A percentile compares a stretch with the other conserved stretches of the same genome.
phyloP scores from a whole-genome alignment of 1,139 yeast genomes.

The Hemisphaericaspora xylofermentans region DNA sequence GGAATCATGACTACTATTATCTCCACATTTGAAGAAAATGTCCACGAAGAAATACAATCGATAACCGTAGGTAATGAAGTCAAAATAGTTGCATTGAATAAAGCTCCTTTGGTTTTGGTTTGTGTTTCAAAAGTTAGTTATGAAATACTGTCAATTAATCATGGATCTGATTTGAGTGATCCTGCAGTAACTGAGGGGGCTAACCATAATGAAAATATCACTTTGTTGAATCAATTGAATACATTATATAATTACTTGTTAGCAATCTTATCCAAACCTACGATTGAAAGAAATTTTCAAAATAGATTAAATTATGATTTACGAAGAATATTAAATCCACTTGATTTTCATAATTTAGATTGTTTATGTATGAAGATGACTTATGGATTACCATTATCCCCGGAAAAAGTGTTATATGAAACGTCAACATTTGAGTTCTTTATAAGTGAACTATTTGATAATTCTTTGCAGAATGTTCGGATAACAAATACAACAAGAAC shows the following conservation, averaged over 20 bases:
- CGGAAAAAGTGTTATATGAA: conserved; percentile 7
- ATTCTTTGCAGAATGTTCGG: conserved; percentile 31
- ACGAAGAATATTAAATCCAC: conserved; percentile 68
- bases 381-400: conserved; percentile 22
- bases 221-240: conserved; percentile 62
- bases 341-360: conserved; percentile 65
- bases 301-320: conserved; percentile 81
- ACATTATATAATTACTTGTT: conserved; percentile 77
- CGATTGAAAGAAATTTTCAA: conserved; percentile 64
- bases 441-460: conserved; percentile 27
- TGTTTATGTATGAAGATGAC: conserved; percentile 57
- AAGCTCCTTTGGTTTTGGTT: conserved; percentile 70
- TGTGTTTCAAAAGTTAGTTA: conserved; percentile 58
- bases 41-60: conserved; percentile 30
- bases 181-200: neutral
- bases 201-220: conserved; percentile 27
- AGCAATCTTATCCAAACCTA: conserved; percentile 75
- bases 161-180: neutral
- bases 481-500: conserved; percentile 35
- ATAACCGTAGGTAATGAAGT: conserved; percentile 34
- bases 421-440: conserved; percentile 25
- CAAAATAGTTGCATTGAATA: conserved; percentile 60
- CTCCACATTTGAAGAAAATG: conserved; percentile 54
- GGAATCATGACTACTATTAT: conserved; percentile 70
- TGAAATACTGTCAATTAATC: conserved; percentile 21